A percentile compares a stretch with the other conserved stretches of the same genome.
Evolutionary conservation across 2,329 filamentous ascomycete species (phyloP).

Genomic region (Tetracladium maxilliforme): DNA sequence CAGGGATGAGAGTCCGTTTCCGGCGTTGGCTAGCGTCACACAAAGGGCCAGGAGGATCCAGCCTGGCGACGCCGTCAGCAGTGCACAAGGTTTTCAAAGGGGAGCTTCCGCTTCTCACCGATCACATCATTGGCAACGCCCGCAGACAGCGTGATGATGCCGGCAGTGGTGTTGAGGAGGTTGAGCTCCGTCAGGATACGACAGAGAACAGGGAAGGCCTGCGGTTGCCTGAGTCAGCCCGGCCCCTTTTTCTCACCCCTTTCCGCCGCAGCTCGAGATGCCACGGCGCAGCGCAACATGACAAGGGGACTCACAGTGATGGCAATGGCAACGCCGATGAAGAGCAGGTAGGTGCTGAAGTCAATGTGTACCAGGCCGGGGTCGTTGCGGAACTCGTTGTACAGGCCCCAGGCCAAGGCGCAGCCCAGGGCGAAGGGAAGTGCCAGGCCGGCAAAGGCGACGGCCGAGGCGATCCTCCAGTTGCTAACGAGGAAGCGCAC

Average conservation of each 20-base stretch:
- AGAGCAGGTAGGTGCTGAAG: constrained; percentile 54
- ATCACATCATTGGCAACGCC: constrained; percentile 88
- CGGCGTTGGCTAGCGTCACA: constrained; percentile 83
- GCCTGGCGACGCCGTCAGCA: too few relatives aligned
- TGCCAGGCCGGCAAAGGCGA: constrained; percentile 66
- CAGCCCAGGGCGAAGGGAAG: constrained; percentile 72
- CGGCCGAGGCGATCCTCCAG: constrained; percentile 65
- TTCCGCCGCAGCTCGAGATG: too few relatives aligned
- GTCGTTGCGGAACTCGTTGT: constrained; percentile 46
- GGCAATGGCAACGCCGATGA: constrained; percentile 84
- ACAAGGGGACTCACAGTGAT: too few relatives aligned
- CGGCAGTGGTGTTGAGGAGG: constrained; percentile 67
- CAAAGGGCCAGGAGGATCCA: constrained; percentile 91
- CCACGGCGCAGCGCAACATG: too few relatives aligned
- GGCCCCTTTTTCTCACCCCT: too few relatives aligned
- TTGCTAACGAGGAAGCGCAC: constrained; percentile 63
- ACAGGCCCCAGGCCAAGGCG: constrained; percentile 69
- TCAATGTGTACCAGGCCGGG: constrained; percentile 36
- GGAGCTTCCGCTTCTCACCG: too few relatives aligned
- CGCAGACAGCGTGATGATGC: constrained; percentile 77
- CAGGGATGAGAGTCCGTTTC: constrained; percentile 65
- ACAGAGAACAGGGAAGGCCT: constrained; percentile 80
- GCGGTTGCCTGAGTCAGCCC: too few relatives aligned
- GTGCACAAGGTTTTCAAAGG: too few relatives aligned
- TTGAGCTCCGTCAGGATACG: constrained; percentile 88